Base-by-base conservation (phyloP, 805 yeast species). In the Starmera amethionina region DNA sequence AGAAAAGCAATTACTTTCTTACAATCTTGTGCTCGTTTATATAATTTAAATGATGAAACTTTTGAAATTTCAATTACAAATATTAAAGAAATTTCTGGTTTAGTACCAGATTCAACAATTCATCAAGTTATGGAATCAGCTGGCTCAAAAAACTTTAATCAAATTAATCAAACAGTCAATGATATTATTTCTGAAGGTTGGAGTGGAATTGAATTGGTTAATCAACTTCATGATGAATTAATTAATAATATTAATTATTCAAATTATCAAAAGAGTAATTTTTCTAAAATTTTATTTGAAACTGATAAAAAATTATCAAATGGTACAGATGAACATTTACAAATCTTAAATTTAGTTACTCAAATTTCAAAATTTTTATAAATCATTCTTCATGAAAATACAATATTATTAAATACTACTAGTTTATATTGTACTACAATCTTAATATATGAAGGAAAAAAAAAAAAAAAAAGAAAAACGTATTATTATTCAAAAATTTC, bases 271-370 rank as follows among this genome's bases (percentile, higher is more conserved):
- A 93, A 90, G 56, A 83, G 78, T 54, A 52, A 60, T 35, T 72
- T 87, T 10, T 73, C 96, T 0, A 61, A 68, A 53, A 60, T 77
- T 6, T 59, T 93, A 22, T 86, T 88, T 50, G 82, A 78, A 34
- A 71, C 86, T 0, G 97, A 90, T 58, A 72, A 75, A 38, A 72
- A 79, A 40, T 65, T 90, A 40, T 72, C 79, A 40, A 86, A 79
- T 54, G 98, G 98, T 13, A 76, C 95, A 4, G 94, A 88, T 52
- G 98, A 90, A 57, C 86, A 83, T 43, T 64, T 90, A 27, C 95
- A 85, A 51, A 53, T 93, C 18, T 68, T 90, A 48, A 82, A 84
- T 50, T 66, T 87, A 48, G 51, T 76, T 28, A 52, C 73, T 10
- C 68, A 75, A 46, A 62, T 80, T n/a, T 68, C 82, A 5, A 60